Conservation (phyloP, 345 rosid species). For the Aquilaria sinensis region DNA sequence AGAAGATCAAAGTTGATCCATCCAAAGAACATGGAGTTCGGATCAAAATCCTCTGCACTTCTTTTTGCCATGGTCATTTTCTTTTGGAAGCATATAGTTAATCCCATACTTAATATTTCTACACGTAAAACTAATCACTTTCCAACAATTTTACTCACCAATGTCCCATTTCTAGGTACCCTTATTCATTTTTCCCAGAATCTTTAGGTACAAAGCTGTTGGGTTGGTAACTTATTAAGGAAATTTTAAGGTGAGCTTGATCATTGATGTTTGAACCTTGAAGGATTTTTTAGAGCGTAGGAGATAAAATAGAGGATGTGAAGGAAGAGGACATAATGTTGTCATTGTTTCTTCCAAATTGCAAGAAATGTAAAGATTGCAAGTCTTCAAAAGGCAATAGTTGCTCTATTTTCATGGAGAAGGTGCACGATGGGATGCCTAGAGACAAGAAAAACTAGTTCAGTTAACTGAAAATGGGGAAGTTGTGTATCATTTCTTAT, state of each 20-base stretch:
- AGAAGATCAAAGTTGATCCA: conserved; percentile 67
- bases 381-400: conserved; percentile 44
- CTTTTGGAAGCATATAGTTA: conserved; percentile 47
- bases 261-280: background rate
- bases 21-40: conserved; percentile 67
- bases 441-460: conserved; percentile 56
- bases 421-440: conserved; percentile 16
- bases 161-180: conserved; percentile 33
- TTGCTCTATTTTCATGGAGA: conserved; percentile 24
- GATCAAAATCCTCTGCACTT: conserved; percentile 63
- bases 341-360: conserved; percentile 48
- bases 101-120: conserved; percentile 5
- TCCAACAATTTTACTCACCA: background rate
- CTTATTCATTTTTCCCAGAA: conserved; percentile 37
- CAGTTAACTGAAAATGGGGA: conserved; percentile 44
- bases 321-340: conserved; percentile 52
- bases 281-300: conserved; percentile 76
- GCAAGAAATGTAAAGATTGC: conserved; percentile 52
- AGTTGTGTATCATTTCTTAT: conserved; percentile 36
- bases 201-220: conserved; percentile 73
- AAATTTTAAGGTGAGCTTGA: no score
- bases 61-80: conserved; percentile 65
- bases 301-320: conserved; percentile 49
- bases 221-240: conserved; percentile 33
- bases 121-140: background rate